Percentiles rank a stretch among this genome's conserved stretches.
Evolutionary conservation across 352 stramenopile species (phyloP).

Genomic region (Peronospora destructor): DNA sequence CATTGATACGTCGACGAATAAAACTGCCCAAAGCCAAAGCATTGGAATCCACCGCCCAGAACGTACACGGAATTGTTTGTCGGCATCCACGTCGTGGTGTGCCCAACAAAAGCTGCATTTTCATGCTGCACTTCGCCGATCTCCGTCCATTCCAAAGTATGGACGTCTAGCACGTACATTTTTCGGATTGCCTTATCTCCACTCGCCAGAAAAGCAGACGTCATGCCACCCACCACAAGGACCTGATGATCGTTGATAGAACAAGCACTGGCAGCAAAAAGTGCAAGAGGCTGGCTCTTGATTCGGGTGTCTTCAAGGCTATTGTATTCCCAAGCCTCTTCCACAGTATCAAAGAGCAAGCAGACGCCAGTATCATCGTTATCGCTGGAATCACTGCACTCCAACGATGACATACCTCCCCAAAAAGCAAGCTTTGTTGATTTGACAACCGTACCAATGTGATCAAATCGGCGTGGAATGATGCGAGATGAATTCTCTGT

Average conservation of each 20-base stretch:
- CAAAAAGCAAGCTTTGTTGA: constrained; percentile 50
- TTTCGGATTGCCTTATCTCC: constrained; percentile 40
- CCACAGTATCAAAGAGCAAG: constrained; percentile 51
- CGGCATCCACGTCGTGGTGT: constrained; percentile 48
- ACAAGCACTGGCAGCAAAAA: constrained; percentile 45
- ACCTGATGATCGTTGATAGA: constrained; percentile 50
- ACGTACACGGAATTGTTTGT: constrained; percentile 38
- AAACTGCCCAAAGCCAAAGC: constrained; percentile 78
- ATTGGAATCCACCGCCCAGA: constrained; percentile 73
- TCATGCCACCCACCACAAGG: constrained; percentile 56
- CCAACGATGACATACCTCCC: constrained; percentile 50
- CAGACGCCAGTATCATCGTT: constrained; percentile 17
- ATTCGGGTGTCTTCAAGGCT: constrained; percentile 30
- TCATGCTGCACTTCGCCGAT: constrained; percentile 45
- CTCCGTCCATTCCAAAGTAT: constrained; percentile 40
- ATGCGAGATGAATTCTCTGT: constrained; percentile 13
- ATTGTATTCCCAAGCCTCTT: constrained; percentile 32
- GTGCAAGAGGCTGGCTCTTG: constrained; percentile 23
- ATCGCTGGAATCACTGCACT: constrained; percentile 22
- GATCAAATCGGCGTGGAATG: constrained; percentile 40
- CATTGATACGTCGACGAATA: constrained; percentile 65
- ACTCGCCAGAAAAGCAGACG: constrained; percentile 29
- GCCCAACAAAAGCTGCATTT: constrained; percentile 48
- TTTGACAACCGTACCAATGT: constrained; percentile 46
- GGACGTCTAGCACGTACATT: constrained; percentile 45